phyloP scores from a whole-genome alignment of 192 early-diverging fungal species.

The Dissophora globulifera region DNA sequence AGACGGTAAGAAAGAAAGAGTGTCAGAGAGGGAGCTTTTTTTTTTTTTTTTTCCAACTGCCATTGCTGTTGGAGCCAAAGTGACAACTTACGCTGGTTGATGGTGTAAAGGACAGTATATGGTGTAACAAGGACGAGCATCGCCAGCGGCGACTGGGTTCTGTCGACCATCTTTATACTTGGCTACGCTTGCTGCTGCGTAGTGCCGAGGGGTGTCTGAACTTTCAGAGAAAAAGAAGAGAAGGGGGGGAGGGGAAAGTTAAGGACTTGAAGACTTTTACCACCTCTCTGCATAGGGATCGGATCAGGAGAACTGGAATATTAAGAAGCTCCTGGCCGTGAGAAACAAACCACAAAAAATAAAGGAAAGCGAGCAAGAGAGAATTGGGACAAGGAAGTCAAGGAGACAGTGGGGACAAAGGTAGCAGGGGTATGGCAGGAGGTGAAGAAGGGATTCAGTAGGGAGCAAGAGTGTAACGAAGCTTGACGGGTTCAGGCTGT shows the following conservation, averaged over 20 bases:
- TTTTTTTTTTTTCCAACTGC: no score
- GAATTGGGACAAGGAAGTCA: not conserved
- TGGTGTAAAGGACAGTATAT: slow-evolving; percentile 37
- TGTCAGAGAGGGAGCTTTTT: not conserved
- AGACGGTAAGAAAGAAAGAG: not conserved
- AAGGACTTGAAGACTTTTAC: no score
- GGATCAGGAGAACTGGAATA: no score
- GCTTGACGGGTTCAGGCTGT: no score
- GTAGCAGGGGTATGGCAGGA: no score
- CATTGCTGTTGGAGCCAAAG: not conserved
- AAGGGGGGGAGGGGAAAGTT: not conserved
- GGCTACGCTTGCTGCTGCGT: no score
- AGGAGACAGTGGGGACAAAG: no score
- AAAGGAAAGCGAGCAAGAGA: not conserved
- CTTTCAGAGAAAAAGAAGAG: not conserved
- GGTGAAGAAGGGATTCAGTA: no score
- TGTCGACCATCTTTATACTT: slow-evolving; percentile 27
- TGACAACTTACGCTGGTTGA: slow-evolving; percentile 37
- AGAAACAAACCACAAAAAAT: not conserved
- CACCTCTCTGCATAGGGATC: no score
- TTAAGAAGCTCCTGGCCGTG: no score
- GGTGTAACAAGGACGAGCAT: slow-evolving; percentile 48
- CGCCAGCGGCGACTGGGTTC: slow-evolving; percentile 40
- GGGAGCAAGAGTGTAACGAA: no score
- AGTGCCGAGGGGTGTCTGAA: not conserved